phyloP scores from a whole-genome alignment of 768 basidiomycete genomes.

The Flagelloscypha sp. region DNA sequence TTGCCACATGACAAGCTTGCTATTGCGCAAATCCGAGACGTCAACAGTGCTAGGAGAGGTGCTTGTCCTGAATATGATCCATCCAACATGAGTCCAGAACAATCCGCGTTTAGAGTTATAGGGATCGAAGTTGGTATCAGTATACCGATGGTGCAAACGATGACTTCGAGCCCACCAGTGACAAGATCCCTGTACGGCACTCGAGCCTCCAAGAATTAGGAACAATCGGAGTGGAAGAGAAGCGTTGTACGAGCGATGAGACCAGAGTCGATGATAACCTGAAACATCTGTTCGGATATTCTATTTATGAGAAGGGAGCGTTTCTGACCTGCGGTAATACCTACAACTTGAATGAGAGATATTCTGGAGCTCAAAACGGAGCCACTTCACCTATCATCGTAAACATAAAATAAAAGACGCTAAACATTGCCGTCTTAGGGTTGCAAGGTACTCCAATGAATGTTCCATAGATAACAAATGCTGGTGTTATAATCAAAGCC shows the following conservation, averaged over 20 bases:
- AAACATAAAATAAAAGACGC: conserved; percentile 68
- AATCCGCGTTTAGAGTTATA: conserved; percentile 75
- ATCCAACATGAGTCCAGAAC: conserved; percentile 75
- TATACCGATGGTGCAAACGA: conserved; percentile 77
- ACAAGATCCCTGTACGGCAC: conserved; percentile 81
- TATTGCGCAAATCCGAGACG: conserved; percentile 61
- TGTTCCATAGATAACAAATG: conserved; percentile 59
- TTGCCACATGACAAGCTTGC: conserved; percentile 68
- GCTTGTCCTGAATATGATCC: conserved; percentile 74
- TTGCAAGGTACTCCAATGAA: conserved; percentile 37
- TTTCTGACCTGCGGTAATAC: conserved; percentile 40
- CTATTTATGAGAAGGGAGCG: neutral
- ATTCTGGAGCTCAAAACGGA: conserved; percentile 8
- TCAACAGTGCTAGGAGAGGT: conserved; percentile 66
- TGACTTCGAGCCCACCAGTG: conserved; percentile 84
- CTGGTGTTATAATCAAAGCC: conserved; percentile 63
- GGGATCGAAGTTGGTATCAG: conserved; percentile 81
- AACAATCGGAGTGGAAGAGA: conserved; percentile 61
- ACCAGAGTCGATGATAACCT: conserved; percentile 84
- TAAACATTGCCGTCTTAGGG: conserved; percentile 50
- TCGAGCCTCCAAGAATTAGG: conserved; percentile 66
- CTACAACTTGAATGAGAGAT: conserved; percentile 18
- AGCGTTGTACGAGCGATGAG: conserved; percentile 77
- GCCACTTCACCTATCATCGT: conserved; percentile 67
- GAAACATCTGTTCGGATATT: conserved; percentile 4